phyloP scores from a whole-genome alignment of 306 rosid species.

The Potentilla sterilis region DNA sequence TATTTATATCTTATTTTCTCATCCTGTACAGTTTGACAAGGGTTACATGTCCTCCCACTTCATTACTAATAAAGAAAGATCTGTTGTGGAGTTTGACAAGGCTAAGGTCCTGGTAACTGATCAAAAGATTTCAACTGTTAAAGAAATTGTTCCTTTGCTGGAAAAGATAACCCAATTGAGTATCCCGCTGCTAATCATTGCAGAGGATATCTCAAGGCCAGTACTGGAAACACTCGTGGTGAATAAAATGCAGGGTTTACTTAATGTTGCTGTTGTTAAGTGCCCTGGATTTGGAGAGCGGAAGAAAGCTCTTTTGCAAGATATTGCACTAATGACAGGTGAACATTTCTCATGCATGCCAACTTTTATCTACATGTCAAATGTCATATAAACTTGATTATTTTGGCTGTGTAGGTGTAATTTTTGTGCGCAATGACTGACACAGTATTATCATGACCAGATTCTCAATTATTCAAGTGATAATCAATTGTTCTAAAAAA shows the following conservation, averaged over 20 bases:
- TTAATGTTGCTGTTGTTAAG: conserved; percentile 80
- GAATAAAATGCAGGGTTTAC: conserved; percentile 82
- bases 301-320: conserved; percentile 86
- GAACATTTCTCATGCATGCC: conserved; percentile 25
- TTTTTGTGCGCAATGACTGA: neutral
- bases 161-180: conserved; percentile 88
- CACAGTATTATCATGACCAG: neutral
- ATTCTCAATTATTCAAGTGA: neutral
- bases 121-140: conserved; percentile 72
- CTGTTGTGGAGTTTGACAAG: conserved; percentile 79
- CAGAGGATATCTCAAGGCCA: conserved; percentile 73
- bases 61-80: conserved; percentile 82
- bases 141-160: conserved; percentile 75
- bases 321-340: conserved; percentile 96
- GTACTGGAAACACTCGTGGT: conserved; percentile 79
- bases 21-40: conserved; percentile 68
- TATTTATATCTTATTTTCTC: conserved; percentile 13
- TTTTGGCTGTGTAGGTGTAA: neutral
- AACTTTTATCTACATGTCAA: neutral
- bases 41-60: conserved; percentile 93
- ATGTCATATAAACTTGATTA: too few relatives aligned
- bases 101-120: conserved; percentile 91
- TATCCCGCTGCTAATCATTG: conserved; percentile 83
- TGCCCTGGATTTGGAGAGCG: conserved; percentile 84
- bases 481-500: too few relatives aligned